Evolutionary conservation across 208 protist genomes (phyloP).

Genomic region (Novymonas esmeraldas): DNA sequence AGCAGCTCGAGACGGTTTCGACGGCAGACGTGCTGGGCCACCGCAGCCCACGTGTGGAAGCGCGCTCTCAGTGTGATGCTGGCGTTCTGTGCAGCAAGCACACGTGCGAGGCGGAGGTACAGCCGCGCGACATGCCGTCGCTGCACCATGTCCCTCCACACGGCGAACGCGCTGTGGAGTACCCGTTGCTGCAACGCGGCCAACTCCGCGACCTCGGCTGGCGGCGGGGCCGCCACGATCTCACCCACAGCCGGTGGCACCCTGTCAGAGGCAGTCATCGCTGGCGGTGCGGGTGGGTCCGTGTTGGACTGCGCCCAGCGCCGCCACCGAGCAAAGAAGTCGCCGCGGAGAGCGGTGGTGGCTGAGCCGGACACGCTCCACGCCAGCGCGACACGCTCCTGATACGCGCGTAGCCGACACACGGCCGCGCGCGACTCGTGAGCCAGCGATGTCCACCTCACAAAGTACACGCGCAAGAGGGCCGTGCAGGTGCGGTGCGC

Average conservation of each 20-base stretch:
- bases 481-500: neutral
- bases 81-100: conserved; percentile 1
- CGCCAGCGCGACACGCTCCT: conserved; percentile 7
- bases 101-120: conserved; percentile 8
- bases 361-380: conserved; percentile 1
- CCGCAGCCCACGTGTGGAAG: neutral
- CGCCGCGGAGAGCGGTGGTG: neutral
- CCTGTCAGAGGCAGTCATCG: too few species aligned
- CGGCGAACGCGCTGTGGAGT: neutral
- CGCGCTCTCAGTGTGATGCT: neutral
- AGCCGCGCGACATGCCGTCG: conserved; percentile 4
- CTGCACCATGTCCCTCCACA: neutral
- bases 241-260: too few species aligned
- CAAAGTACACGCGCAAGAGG: conserved; percentile 7
- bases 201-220: too few species aligned
- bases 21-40: neutral
- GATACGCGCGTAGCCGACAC: conserved; percentile 8
- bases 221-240: too few species aligned
- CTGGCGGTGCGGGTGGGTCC: too few species aligned
- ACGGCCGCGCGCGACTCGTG: neutral
- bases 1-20: conserved; percentile 10
- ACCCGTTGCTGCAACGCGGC: neutral
- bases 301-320: too few species aligned
- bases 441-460: conserved; percentile 3
- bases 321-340: too few species aligned